Percentiles rank a stretch among this genome's conserved stretches.
phyloP scores from a whole-genome alignment of 2,329 filamentous ascomycete species.

The Alternaria sp. region DNA sequence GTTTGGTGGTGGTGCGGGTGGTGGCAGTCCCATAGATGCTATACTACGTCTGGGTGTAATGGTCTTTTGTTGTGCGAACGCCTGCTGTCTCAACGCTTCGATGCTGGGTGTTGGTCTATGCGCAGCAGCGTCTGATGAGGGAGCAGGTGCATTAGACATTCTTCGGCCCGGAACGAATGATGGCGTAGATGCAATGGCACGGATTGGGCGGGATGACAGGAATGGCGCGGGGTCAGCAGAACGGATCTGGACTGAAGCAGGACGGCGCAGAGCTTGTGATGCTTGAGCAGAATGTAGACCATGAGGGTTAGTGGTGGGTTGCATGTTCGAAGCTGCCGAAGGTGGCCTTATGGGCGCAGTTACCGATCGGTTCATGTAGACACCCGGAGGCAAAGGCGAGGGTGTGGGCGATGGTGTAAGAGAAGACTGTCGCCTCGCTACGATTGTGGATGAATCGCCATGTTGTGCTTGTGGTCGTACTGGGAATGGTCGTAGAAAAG shows the following conservation, averaged over 20 bases:
- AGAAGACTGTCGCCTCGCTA: constrained; percentile 44
- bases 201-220: constrained; percentile 48
- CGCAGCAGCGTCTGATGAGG: constrained; percentile 2
- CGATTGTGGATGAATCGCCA: constrained; percentile 32
- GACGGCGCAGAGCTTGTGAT: constrained; percentile 49
- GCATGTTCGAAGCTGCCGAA: constrained; percentile 21
- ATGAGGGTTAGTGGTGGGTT: constrained; percentile 20
- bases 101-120: constrained; percentile 33
- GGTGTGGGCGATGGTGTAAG: constrained; percentile 30
- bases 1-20: constrained; percentile 56
- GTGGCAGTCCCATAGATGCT: constrained; percentile 53
- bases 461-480: constrained; percentile 45
- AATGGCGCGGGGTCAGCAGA: constrained; percentile 55
- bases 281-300: constrained; percentile 18
- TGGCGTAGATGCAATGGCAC: constrained; percentile 40
- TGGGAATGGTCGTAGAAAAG: constrained; percentile 48
- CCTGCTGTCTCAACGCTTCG: constrained; percentile 38
- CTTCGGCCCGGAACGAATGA: constrained; percentile 41
- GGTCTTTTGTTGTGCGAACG: constrained; percentile 22
- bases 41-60: constrained; percentile 46
- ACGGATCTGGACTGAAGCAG: constrained; percentile 56
- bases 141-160: constrained; percentile 27
- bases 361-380: constrained; percentile 42
- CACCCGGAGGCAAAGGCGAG: constrained; percentile 35
- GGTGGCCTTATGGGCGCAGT: constrained; percentile 37